Evolutionary conservation across 2,329 filamentous ascomycete genomes (phyloP).

Genomic region (Epichloe elymi): DNA sequence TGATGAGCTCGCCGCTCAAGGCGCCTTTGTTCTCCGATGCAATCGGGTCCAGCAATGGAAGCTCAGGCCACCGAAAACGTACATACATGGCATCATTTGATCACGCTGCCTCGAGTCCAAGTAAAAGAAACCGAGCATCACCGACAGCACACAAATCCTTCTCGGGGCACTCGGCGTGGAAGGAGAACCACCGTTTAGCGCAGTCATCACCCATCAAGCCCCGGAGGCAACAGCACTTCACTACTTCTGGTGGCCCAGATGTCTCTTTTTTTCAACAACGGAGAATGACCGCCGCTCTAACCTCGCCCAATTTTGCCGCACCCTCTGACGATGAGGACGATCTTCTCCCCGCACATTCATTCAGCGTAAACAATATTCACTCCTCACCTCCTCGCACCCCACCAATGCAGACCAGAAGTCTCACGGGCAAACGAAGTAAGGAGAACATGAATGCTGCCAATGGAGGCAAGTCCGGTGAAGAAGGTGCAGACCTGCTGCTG

Average conservation of each 20-base stretch:
- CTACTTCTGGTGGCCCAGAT: constrained; percentile 54
- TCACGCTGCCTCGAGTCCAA: constrained; percentile 39
- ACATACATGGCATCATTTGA: constrained; percentile 49
- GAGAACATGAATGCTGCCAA: constrained; percentile 29
- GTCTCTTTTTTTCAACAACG: constrained; percentile 69
- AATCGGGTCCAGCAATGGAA: constrained; percentile 55
- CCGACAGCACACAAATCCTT: constrained; percentile 47
- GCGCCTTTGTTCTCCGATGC: constrained; percentile 76
- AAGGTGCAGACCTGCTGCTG: constrained; percentile 67
- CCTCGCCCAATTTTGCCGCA: constrained; percentile 47
- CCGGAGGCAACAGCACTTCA: constrained; percentile 61
- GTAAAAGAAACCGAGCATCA: constrained; percentile 55
- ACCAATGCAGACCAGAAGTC: constrained; percentile 46
- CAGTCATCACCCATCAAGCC: constrained; percentile 81
- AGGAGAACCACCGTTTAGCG: constrained; percentile 59
- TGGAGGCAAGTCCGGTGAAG: constrained; percentile 52
- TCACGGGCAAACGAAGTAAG: constrained; percentile 33
- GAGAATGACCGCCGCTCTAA: constrained; percentile 51
- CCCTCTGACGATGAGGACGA: constrained; percentile 72
- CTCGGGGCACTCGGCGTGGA: constrained; percentile 53
- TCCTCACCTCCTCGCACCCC: constrained; percentile 82
- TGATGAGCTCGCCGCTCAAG: constrained; percentile 79
- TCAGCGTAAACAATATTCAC: constrained; percentile 47
- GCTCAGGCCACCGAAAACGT: constrained; percentile 51
- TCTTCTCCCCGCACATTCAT: constrained; percentile 64